Conservation (phyloP, 2,329 filamentous ascomycete species). For the Ophiostoma triangulosporum region DNA sequence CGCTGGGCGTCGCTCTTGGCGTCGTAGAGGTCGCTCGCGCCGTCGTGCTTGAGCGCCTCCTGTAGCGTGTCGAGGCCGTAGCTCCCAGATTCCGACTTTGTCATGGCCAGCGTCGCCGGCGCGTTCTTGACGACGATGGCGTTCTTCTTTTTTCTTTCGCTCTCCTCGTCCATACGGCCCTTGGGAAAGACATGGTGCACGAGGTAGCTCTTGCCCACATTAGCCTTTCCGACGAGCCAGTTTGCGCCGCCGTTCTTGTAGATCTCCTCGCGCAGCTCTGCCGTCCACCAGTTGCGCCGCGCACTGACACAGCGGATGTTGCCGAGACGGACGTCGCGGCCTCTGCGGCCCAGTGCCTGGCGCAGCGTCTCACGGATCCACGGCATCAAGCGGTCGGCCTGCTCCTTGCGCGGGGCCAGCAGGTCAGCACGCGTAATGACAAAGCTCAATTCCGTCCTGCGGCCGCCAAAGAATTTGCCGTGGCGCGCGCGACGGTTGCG, state of each 20-base stretch:
- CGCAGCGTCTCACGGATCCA: slow-evolving; percentile 68
- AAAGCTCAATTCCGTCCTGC: slow-evolving; percentile 70
- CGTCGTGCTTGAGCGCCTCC: not conserved
- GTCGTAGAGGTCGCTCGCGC: not conserved
- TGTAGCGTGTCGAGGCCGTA: not conserved
- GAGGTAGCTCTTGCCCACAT: slow-evolving; percentile 90
- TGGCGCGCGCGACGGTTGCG: slow-evolving; percentile 64
- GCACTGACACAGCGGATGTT: slow-evolving; percentile 81
- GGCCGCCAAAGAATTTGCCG: slow-evolving; percentile 50
- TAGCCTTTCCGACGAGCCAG: slow-evolving; percentile 97
- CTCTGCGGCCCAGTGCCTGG: slow-evolving; percentile 55
- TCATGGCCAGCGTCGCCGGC: not conserved
- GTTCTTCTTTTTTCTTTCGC: not conserved
- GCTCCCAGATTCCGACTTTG: not conserved
- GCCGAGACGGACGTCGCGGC: slow-evolving; percentile 63
- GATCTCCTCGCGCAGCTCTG: slow-evolving; percentile 71
- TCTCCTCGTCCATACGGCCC: slow-evolving; percentile 35
- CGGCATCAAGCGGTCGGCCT: slow-evolving; percentile 77
- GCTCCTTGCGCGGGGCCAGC: slow-evolving; percentile 67
- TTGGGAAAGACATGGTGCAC: slow-evolving; percentile 82
- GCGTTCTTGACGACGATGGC: not conserved
- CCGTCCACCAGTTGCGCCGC: slow-evolving; percentile 82
- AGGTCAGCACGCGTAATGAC: slow-evolving; percentile 83
- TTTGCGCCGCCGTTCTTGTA: slow-evolving; percentile 70
- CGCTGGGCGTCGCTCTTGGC: slow-evolving; percentile 18